phyloP scores from a whole-genome alignment of 208 protist genomes.

The Tetramitus jugosus region DNA sequence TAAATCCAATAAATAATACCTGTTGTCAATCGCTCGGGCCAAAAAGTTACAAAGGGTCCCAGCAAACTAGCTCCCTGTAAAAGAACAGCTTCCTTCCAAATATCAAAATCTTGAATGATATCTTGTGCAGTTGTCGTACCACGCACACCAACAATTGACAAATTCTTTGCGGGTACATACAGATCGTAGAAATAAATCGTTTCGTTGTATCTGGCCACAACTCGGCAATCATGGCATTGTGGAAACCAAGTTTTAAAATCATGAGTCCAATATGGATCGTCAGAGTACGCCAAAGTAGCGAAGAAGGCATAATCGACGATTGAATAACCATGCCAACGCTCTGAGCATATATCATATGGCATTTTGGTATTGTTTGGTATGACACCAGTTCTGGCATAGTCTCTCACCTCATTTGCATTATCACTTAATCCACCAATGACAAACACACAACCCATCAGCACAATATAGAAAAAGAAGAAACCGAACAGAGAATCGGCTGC shows the following conservation, averaged over 20 bases:
- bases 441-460: not conserved
- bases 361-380: not conserved
- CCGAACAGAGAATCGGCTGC: not conserved
- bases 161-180: not conserved
- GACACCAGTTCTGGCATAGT: not conserved
- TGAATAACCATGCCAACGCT: not conserved
- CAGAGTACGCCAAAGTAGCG: not conserved
- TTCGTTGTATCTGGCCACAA: not conserved
- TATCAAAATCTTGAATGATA: slow-evolving; percentile 19
- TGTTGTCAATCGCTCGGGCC: not conserved
- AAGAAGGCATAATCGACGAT: not conserved
- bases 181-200: slow-evolving; percentile 10
- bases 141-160: not conserved
- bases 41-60: not conserved
- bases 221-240: not conserved
- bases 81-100: slow-evolving; percentile 6
- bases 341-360: not conserved
- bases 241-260: slow-evolving; percentile 4
- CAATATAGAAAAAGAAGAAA: not conserved
- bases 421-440: not conserved
- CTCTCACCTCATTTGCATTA: not conserved
- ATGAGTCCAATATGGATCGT: not conserved
- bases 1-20: not conserved
- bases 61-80: not conserved
- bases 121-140: not conserved